A percentile compares a stretch with the other conserved stretches of the same genome.
Evolutionary conservation across 352 stramenopile species (phyloP).

Genomic region (Globisporangium carolinianum): DNA sequence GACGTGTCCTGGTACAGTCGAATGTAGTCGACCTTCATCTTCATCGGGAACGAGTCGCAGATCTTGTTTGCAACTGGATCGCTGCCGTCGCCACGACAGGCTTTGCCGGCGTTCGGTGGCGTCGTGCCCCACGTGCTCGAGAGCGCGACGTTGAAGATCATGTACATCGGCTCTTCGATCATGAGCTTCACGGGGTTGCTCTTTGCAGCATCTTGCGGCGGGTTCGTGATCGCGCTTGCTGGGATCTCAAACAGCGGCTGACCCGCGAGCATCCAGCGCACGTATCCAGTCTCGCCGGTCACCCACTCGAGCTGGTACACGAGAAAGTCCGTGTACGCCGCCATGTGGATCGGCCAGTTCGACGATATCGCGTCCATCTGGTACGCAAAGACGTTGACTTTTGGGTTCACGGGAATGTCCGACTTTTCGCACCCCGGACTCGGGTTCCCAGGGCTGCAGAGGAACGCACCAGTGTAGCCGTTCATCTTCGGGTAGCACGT

Average conservation of each 20-base stretch:
- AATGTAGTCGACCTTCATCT: constrained; percentile 77
- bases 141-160: constrained; percentile 95
- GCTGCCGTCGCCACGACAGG: constrained; percentile 42
- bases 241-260: constrained; percentile 87
- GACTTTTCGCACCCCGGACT: constrained; percentile 19
- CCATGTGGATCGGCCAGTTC: constrained; percentile 81
- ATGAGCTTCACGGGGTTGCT: constrained; percentile 87
- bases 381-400: constrained; percentile 44
- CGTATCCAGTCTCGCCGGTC: constrained; percentile 38
- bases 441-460: constrained; percentile 51
- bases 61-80: constrained; percentile 41
- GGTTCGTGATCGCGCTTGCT: constrained; percentile 38
- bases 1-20: constrained; percentile 64
- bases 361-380: constrained; percentile 93
- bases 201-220: constrained; percentile 37
- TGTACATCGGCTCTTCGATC: constrained; percentile 92
- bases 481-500: constrained; percentile 60
- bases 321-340: constrained; percentile 78
- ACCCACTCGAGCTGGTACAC: constrained; percentile 73
- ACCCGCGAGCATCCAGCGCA: constrained; percentile 76
- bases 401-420: constrained; percentile 13
- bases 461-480: constrained; percentile 43
- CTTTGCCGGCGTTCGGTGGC: constrained; percentile 54
- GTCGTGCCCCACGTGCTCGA: constrained; percentile 83
- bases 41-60: constrained; percentile 60